Evolutionary conservation across 306 rosid species (phyloP), one percentile per base, ranked within the genome.

Genomic region (Corylus heterophylla): DNA sequence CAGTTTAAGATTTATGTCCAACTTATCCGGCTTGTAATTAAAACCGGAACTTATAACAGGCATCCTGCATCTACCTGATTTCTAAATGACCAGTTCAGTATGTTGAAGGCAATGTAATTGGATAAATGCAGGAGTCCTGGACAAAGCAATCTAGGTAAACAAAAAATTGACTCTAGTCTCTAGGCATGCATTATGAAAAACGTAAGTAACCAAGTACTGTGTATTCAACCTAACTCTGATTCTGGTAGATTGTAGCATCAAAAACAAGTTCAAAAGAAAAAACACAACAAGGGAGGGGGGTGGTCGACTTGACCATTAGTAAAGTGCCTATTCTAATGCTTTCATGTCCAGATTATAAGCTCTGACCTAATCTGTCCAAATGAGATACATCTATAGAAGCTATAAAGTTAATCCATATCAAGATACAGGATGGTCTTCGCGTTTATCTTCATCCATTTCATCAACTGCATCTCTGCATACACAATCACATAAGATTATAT

Each of bases 361-460:
- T 82, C 52, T 69, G 78, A 48, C 42, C 76, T 45, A 18, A 67
- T 14, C 16, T n/a, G 71, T 51, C 27, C 42, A 52, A 54, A 66
- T 76, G 76, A 47, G 68, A 68, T 73, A 69, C 62, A 64, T 67
- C 48, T 35, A 50, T 12, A n/a, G 70, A 64, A 68, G 58, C 85
- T 37, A 69, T 9, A 78, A 83, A 35, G 69, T 67, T 48, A 76
- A 29, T 62, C 51, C 31, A 67, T 67, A 61, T 58, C 86, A 85
- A 25, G 83, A 85, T 1, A 78, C 69, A 13, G 84, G 82, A 48
- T 72, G 87, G 85, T 55, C 76, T 25, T 70, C 69, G 16, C 76
- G 69, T 75, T 87, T 85, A 54, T 88, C 93, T 77, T 89, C 92
- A 51, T 89, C 91, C 94, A 91, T 87, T 55, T 87, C 91, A 70